These are phyloP conservation scores for Scheffersomyces amazonensis DNA, from an alignment of 805 yeast species.

Conservation along the genomic window DNA sequence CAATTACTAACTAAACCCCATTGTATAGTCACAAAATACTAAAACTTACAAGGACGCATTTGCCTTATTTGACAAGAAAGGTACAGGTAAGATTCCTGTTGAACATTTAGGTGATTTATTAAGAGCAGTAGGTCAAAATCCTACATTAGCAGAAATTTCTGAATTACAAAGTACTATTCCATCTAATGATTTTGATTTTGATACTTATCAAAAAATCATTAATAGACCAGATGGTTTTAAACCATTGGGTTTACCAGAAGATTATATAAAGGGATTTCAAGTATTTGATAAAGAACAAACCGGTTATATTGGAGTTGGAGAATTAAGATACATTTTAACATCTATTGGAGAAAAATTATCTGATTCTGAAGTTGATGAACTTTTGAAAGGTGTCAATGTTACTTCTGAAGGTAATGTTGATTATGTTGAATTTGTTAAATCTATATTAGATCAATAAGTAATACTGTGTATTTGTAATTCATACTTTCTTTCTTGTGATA, in stretches of 20 bases:
- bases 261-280: conserved; percentile 89
- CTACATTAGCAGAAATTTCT: conserved; percentile 85
- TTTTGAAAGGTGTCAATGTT: conserved; percentile 91
- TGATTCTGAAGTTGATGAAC: conserved; percentile 91
- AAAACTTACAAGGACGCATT: conserved; percentile 82
- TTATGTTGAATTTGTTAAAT: conserved; percentile 91
- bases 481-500: background rate
- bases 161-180: conserved; percentile 42
- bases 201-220: conserved; percentile 70
- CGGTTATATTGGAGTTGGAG: conserved; percentile 97
- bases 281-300: conserved; percentile 95
- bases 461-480: no score
- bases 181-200: conserved; percentile 64
- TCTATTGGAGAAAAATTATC: conserved; percentile 92
- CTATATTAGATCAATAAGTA: conserved; percentile 78
- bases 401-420: conserved; percentile 94
- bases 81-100: conserved; percentile 84
- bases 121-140: conserved; percentile 98
- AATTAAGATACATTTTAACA: conserved; percentile 89
- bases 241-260: conserved; percentile 83
- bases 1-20: conserved; percentile 15
- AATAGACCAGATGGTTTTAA: conserved; percentile 88
- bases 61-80: conserved; percentile 94
- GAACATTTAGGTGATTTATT: conserved; percentile 88
- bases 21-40: conserved; percentile 37